Percentiles rank a stretch among this genome's conserved stretches.
Conservation (phyloP, 441 rosid species). For the Jatropha multifida region DNA sequence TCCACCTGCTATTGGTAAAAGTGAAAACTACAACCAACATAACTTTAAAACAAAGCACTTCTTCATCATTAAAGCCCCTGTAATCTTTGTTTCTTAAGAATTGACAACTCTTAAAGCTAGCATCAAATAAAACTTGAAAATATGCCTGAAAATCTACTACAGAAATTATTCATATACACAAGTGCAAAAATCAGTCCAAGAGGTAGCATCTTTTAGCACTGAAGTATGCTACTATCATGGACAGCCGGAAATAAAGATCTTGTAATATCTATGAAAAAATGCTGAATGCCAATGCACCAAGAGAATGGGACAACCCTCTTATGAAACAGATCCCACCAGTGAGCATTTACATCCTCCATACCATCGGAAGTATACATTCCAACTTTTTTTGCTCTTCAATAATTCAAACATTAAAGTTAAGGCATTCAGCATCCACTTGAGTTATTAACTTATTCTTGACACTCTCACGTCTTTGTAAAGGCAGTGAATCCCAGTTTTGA, state of each 20-base stretch:
- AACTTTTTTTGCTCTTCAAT: background rate
- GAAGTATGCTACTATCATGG: background rate
- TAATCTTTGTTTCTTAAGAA: background rate
- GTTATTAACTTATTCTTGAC: background rate
- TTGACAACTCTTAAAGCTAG: background rate
- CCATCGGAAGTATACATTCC: background rate
- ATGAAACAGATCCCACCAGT: background rate
- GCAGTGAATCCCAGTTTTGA: constrained; percentile 8
- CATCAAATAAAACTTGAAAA: background rate
- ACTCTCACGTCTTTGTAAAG: background rate
- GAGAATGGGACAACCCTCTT: background rate
- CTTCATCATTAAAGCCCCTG: background rate
- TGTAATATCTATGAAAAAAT: background rate
- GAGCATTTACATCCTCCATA: background rate
- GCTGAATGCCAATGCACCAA: background rate
- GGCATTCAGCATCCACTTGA: background rate
- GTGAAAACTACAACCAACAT: background rate
- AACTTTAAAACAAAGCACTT: background rate
- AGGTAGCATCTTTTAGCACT: background rate
- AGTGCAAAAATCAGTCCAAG: background rate
- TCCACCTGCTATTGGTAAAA: background rate
- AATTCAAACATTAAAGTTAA: background rate
- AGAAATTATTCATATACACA: background rate
- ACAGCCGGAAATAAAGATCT: background rate
- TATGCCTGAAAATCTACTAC: background rate